Evolutionary conservation across 1,139 yeast genomes (phyloP), one percentile per base, ranked within the genome.

Genomic region (Hansenula lynferdii): DNA sequence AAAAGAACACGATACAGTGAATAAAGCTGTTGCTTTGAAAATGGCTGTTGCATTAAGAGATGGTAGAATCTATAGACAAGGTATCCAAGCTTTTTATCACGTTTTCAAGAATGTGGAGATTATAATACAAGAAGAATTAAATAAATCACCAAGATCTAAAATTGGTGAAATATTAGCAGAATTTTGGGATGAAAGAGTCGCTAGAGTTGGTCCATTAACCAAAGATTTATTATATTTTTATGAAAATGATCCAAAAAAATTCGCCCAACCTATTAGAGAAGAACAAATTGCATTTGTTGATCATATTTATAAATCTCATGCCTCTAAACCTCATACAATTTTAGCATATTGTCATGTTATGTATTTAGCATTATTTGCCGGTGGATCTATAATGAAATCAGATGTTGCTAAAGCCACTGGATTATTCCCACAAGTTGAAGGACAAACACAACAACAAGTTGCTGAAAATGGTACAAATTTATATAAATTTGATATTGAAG

Each of bases 341-440:
- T 67, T 86, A 41, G 95, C 95, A n/a, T 85, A 85, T 60, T 75
- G 86, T 65, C 95, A 85, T 56, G 94, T 85, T 33, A 73, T 85
- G 79, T 86, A 86, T 60, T 66, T 85, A 55, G 95, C 94, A 1
- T 70, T 86, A 36, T 86, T 86, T 64, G 95, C 95, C 6, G 96
- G 96, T 36, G 95, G 95, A 22, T 69, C 81, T 47, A 70, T 85
- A 37, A 73, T 85, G 77, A 67, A 83, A 43, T 79, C 89, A 2
- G 73, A 79, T 17, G 61, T 85, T 27, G 69, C 82, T 36, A 77
- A 72, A 52, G 80, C 89, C 24, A 66, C 82, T 5, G 87, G 90
- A 2, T 63, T 85, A 43, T 84, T 84, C 68, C 95, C 95, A 6
- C 79, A 79, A 48, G 75, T 80, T 40, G 74, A 75, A 37, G 85